Evolutionary conservation across 2,329 filamentous ascomycete species (phyloP), one percentile per base, ranked within the genome.

Genomic region (Zalaria obscura): DNA sequence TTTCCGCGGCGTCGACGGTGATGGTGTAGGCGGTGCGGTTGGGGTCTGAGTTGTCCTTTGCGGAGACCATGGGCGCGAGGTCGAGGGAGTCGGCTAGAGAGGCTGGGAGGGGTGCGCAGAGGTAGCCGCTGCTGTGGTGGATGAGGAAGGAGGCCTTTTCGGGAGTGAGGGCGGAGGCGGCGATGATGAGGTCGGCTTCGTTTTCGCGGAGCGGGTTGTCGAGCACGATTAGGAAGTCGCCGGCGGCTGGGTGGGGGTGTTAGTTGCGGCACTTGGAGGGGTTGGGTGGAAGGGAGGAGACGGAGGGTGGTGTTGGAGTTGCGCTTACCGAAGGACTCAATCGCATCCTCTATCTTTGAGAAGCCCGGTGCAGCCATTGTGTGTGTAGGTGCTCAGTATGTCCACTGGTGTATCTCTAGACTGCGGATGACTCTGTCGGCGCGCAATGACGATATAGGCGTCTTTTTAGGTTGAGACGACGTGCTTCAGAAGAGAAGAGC

Each of bases 101-200:
- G 39, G 81, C 72, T 39, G 76, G 70, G 46, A 96, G 72, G 10
- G 91, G 89, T 0, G 83, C 83, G 76, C 91, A 96, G 66, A 98
- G 80, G 57, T 89, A 78, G 58, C 91, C 91, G 3, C 85, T 76
- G 36, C 83, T 83, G 69, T 94, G 78, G 55, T 87, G 85, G 62
- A 98, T 76, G 74, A 98, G 80, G 70, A 95, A 98, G 54, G 87
- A 85, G 79, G 93, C 93, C 66, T 96, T 89, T 50, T 83, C 75
- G 25, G 87, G 73, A 5, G 89, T 94, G 49, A 95, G 68, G 55
- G 82, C 74, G 51, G 86, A 70, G 47, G 87, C 89, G 50, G 91
- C 85, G 57, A 96, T 93, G 63, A 96, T 95, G 38, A 98, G 76
- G 67, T 98, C 91, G 62, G 88, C 91, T 73, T 98, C 91, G 63